A percentile compares a stretch with the other conserved stretches of the same genome.
phyloP scores from a whole-genome alignment of 345 rosid genomes.

The Firmiana major region DNA sequence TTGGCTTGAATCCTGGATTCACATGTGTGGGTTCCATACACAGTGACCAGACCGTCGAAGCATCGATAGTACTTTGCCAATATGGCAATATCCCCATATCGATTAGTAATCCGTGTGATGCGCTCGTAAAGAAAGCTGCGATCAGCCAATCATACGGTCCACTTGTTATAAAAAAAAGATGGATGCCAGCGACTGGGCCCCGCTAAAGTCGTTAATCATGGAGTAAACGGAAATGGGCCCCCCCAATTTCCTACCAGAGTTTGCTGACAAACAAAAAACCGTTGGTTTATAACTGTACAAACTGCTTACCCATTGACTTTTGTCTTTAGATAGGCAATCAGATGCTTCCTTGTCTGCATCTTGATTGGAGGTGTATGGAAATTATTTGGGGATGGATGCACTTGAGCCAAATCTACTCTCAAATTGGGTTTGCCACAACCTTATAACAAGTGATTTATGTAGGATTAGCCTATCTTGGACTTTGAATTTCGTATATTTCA shows the following conservation, averaged over 20 bases:
- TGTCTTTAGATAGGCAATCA: not conserved
- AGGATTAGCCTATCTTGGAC: too few species aligned
- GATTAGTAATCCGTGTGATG: not conserved
- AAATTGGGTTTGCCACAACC: too few species aligned
- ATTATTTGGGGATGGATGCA: not conserved
- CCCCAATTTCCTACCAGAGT: not conserved
- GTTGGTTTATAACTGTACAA: not conserved
- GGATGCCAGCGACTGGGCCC: not conserved
- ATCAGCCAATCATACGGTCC: not conserved
- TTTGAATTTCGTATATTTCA: too few species aligned
- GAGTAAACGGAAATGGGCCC: not conserved
- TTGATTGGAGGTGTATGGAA: not conserved
- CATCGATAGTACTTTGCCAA: not conserved
- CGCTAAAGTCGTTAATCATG: not conserved
- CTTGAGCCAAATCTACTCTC: too few species aligned
- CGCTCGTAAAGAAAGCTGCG: not conserved
- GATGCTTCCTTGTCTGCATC: not conserved
- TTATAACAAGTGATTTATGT: too few species aligned
- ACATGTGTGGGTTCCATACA: slow-evolving; percentile 3
- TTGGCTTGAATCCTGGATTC: not conserved
- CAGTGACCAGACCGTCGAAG: not conserved
- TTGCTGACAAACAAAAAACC: not conserved
- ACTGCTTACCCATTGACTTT: not conserved
- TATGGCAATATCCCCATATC: not conserved
- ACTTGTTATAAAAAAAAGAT: not conserved